A percentile compares a stretch with the other conserved stretches of the same genome.
phyloP scores from a whole-genome alignment of 192 early-diverging fungal genomes.

The Coemansia sp. region DNA sequence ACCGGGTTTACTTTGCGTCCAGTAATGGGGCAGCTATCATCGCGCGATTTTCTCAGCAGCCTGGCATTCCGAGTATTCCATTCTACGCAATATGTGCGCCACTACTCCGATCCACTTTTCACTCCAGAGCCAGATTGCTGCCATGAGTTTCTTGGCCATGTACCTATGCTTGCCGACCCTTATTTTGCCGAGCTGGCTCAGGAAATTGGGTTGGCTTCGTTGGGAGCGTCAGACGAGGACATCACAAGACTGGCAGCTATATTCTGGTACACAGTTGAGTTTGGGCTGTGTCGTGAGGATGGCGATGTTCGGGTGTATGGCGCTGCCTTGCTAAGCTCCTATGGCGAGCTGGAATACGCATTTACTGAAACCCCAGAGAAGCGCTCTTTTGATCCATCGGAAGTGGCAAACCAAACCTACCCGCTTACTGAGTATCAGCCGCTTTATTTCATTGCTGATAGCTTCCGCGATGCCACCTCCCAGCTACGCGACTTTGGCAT shows the following conservation, averaged over 20 bases:
- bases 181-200: slow-evolving; percentile 94
- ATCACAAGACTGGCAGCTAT: slow-evolving; percentile 85
- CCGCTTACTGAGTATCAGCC: slow-evolving; percentile 94
- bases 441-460: slow-evolving; percentile 90
- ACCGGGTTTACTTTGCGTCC: slow-evolving; percentile 94
- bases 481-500: slow-evolving; percentile 83
- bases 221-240: slow-evolving; percentile 90
- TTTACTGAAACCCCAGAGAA: slow-evolving; percentile 76
- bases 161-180: slow-evolving; percentile 71
- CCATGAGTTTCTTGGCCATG: slow-evolving; percentile 94
- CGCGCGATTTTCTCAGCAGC: slow-evolving; percentile 92
- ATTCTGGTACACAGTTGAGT: slow-evolving; percentile 94
- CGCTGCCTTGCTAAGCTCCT: slow-evolving; percentile 87
- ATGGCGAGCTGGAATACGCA: slow-evolving; percentile 92
- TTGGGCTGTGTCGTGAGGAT: slow-evolving; percentile 79
- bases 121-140: slow-evolving; percentile 95
- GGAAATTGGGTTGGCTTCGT: slow-evolving; percentile 89
- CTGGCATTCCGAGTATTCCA: slow-evolving; percentile 97
- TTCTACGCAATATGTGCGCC: slow-evolving; percentile 96
- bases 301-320: slow-evolving; percentile 80
- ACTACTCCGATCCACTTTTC: slow-evolving; percentile 87
- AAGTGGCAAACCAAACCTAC: slow-evolving; percentile 69
- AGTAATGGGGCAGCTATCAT: slow-evolving; percentile 88
- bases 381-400: slow-evolving; percentile 80
- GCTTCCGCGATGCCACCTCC: slow-evolving; percentile 89